phyloP scores from a whole-genome alignment of 2,329 filamentous ascomycete species.

The Penicillium sp. region DNA sequence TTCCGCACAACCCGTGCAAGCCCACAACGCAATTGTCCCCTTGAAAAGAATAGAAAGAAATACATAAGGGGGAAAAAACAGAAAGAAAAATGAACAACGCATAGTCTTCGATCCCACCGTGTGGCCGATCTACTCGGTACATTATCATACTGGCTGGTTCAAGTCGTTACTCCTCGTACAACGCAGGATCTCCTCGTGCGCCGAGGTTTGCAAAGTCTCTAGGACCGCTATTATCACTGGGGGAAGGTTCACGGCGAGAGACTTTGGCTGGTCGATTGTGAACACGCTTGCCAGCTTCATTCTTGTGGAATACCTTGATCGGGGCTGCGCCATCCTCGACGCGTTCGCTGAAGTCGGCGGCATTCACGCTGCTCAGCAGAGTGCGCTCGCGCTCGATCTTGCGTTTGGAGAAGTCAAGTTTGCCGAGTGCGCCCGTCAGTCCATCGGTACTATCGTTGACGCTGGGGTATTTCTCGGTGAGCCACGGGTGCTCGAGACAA shows the following conservation, averaged over 20 bases:
- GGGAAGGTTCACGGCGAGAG: conserved; percentile 61
- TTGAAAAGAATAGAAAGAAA: not conserved
- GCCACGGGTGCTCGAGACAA: conserved; percentile 90
- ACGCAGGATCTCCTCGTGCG: conserved; percentile 78
- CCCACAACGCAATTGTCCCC: not conserved
- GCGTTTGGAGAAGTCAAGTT: conserved; percentile 81
- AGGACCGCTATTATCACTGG: conserved; percentile 68
- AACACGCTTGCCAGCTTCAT: conserved; percentile 55
- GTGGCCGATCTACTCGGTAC: conserved; percentile 4
- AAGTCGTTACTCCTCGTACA: conserved; percentile 69
- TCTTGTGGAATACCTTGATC: conserved; percentile 78
- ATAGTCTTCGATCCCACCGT: too few relatives aligned
- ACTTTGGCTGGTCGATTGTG: conserved; percentile 46
- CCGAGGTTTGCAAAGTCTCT: conserved; percentile 83
- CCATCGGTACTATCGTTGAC: conserved; percentile 89
- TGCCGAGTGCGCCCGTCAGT: conserved; percentile 81
- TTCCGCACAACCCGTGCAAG: not conserved
- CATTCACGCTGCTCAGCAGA: conserved; percentile 79
- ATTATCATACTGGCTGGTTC: not conserved
- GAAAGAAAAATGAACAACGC: not conserved
- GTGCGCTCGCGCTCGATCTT: conserved; percentile 83
- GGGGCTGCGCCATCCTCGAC: conserved; percentile 61
- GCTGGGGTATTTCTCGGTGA: conserved; percentile 64
- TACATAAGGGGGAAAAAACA: not conserved
- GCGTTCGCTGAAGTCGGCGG: conserved; percentile 66